phyloP scores from a whole-genome alignment of 352 stramenopile species.

The Globisporangium rhizosaccharum region DNA sequence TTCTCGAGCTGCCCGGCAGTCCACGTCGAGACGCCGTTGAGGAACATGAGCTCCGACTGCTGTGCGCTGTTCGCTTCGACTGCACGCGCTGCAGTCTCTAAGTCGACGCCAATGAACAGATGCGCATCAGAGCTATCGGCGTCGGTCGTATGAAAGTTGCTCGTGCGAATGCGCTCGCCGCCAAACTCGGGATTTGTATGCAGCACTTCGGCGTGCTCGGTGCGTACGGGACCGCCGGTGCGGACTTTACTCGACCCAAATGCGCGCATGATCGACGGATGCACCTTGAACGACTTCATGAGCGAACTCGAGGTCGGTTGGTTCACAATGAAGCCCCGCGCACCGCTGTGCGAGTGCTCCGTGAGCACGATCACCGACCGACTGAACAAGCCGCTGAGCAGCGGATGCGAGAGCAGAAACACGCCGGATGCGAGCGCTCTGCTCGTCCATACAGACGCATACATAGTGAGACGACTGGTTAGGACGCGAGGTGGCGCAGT shows the following conservation, averaged over 20 bases:
- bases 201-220: constrained; percentile 49
- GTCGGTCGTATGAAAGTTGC: constrained; percentile 30
- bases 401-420: constrained; percentile 71
- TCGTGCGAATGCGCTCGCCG: constrained; percentile 37
- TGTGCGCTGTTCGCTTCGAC: constrained; percentile 46
- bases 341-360: constrained; percentile 47
- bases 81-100: constrained; percentile 52
- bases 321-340: constrained; percentile 77
- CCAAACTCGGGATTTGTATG: constrained; percentile 39
- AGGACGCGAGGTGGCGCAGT: not conserved
- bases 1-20: constrained; percentile 58
- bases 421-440: constrained; percentile 43
- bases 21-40: constrained; percentile 75
- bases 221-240: constrained; percentile 59
- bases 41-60: constrained; percentile 66
- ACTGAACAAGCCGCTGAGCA: constrained; percentile 66
- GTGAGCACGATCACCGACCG: constrained; percentile 73
- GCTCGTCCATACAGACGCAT: not conserved
- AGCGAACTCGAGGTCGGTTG: constrained; percentile 47
- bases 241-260: constrained; percentile 61
- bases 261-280: constrained; percentile 42
- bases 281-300: constrained; percentile 52
- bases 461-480: not conserved
- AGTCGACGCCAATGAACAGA: constrained; percentile 65
- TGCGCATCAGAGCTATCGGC: constrained; percentile 7